Percentiles rank a stretch among this genome's conserved stretches.
Evolutionary conservation across 1,284 basidiomycete genomes (phyloP).

Genomic region (Anthracocystis setariae): DNA sequence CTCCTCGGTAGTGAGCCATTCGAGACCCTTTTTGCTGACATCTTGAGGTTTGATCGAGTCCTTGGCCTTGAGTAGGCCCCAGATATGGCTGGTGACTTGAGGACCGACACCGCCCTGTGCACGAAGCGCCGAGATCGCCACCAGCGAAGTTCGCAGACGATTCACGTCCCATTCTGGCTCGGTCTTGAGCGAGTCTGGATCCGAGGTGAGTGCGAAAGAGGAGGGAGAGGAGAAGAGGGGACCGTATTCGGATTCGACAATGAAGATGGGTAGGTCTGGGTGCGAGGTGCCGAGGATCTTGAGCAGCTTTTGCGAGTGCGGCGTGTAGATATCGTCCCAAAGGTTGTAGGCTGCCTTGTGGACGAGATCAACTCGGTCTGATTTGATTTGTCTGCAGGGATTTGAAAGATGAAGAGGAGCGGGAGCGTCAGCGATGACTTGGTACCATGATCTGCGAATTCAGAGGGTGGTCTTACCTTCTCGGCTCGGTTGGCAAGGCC

Average conservation of each 20-base stretch:
- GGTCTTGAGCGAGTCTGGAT: constrained; percentile 55
- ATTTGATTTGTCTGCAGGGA: constrained; percentile 41
- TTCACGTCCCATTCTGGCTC: constrained; percentile 74
- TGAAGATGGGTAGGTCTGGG: constrained; percentile 78
- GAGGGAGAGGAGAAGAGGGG: constrained; percentile 79
- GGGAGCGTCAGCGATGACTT: neutral
- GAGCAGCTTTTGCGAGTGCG: constrained; percentile 87
- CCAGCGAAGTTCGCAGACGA: constrained; percentile 84
- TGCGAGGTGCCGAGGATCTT: constrained; percentile 83
- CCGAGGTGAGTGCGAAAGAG: constrained; percentile 69
- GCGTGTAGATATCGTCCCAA: constrained; percentile 92
- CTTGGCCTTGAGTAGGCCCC: constrained; percentile 85
- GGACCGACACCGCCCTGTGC: constrained; percentile 86
- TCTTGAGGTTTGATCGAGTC: constrained; percentile 68
- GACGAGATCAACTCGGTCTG: constrained; percentile 35
- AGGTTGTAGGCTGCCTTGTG: constrained; percentile 56
- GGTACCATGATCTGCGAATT: neutral
- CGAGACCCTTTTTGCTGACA: constrained; percentile 72
- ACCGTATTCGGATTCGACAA: constrained; percentile 89
- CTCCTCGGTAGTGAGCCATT: constrained; percentile 86
- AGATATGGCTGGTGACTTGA: constrained; percentile 90
- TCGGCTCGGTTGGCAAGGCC: constrained; percentile 54
- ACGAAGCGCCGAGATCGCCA: constrained; percentile 89
- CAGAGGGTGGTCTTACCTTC: constrained; percentile 43
- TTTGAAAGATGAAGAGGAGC: neutral